Percentiles rank a stretch among this genome's conserved stretches.
Evolutionary conservation across 2,329 filamentous ascomycete species (phyloP).

Genomic region (Celoporthe dispersa): DNA sequence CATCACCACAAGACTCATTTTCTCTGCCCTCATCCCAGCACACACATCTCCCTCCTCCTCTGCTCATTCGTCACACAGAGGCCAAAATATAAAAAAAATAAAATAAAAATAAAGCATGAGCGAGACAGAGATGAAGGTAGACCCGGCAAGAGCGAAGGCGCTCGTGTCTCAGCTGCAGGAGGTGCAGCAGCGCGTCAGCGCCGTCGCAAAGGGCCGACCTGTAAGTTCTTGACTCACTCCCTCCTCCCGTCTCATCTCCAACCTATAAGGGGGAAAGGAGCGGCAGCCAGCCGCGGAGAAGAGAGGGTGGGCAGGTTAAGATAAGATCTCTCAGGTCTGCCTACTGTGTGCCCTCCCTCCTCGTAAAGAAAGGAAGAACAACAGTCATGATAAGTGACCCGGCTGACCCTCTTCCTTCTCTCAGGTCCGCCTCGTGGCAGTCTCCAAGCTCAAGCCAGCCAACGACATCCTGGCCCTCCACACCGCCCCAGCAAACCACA

Average conservation of each 20-base stretch:
- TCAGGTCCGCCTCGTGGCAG: conserved; percentile 85
- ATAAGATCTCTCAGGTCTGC: background rate
- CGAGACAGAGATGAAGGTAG: conserved; percentile 62
- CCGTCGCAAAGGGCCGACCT: conserved; percentile 56
- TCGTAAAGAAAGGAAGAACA: background rate
- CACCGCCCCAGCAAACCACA: conserved; percentile 59
- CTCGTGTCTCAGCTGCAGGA: conserved; percentile 66
- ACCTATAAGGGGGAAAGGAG: conserved; percentile 21
- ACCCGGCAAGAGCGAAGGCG: conserved; percentile 63
- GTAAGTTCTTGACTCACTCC: conserved; percentile 46
- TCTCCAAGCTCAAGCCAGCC: conserved; percentile 94
- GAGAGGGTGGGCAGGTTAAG: background rate
- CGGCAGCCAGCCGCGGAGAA: too few species aligned
- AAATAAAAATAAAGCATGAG: conserved; percentile 42
- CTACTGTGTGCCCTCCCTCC: background rate
- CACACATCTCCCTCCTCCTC: too few species aligned
- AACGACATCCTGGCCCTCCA: conserved; percentile 89
- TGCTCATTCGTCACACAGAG: background rate
- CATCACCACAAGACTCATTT: background rate
- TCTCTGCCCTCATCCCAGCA: background rate
- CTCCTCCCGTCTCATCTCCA: conserved; percentile 28
- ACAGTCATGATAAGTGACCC: too few species aligned
- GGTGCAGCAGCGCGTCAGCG: conserved; percentile 62
- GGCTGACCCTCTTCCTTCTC: too few species aligned
- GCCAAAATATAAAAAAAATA: background rate